These are phyloP conservation scores for Bolboschoenoplectus hybrid DNA, from an alignment of 202 grass and related monocot genomes.

Conservation along the genomic window DNA sequence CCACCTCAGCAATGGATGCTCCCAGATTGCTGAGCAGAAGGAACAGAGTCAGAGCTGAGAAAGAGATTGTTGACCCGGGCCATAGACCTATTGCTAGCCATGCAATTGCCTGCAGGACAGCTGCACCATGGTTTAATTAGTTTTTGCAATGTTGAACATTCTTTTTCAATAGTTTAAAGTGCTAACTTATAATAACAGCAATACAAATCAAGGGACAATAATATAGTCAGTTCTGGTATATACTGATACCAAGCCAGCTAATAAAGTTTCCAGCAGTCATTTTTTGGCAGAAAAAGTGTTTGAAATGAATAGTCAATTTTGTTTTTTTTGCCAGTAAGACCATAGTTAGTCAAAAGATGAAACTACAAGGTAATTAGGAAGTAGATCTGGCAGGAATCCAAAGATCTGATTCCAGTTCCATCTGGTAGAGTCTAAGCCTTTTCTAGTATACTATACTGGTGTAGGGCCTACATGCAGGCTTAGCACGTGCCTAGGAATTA, in stretches of 20 bases:
- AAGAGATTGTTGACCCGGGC: slow-evolving; percentile 54
- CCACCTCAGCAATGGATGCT: slow-evolving; percentile 92
- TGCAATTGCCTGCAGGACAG: slow-evolving; percentile 87
- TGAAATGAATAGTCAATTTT: not conserved
- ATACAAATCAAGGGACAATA: not conserved
- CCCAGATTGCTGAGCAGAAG: slow-evolving; percentile 97
- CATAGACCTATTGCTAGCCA: slow-evolving; percentile 77
- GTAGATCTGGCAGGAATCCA: not conserved
- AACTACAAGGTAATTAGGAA: not conserved
- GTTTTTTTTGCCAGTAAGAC: not conserved
- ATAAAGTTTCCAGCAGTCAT: not conserved
- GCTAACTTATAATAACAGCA: not conserved
- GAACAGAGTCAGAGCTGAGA: slow-evolving; percentile 64
- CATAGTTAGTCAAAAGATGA: no score
- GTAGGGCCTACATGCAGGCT: not conserved
- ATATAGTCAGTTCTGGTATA: not conserved
- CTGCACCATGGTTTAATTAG: slow-evolving; percentile 51
- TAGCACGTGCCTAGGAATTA: no score
- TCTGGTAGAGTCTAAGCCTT: not conserved
- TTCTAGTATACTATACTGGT: not conserved
- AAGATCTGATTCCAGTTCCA: not conserved
- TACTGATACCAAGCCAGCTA: not conserved
- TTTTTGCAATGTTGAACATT: not conserved
- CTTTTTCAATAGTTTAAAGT: not conserved
- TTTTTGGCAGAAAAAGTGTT: not conserved